Percentiles rank a stretch among this genome's conserved stretches.
Conservation (phyloP, 306 rosid genomes). For the Lagenaria siceraria region DNA sequence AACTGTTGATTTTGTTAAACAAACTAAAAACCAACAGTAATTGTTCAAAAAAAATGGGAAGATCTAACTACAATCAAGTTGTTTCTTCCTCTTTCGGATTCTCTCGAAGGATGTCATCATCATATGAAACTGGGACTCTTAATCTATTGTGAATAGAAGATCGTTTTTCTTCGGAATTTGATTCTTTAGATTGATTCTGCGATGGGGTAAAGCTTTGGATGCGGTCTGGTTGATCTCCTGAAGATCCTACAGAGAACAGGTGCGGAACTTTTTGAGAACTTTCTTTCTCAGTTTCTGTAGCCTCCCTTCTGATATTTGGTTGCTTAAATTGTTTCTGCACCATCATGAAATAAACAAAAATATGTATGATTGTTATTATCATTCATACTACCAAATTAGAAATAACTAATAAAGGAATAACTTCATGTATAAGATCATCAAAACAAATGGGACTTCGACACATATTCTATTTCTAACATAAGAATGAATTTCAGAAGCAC, state of each 20-base stretch:
- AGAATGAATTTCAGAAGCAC: not conserved
- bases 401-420: not conserved
- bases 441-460: not conserved
- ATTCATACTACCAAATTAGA: not conserved
- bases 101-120: constrained; percentile 44
- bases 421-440: not conserved
- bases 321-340: constrained; percentile 68
- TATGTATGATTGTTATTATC: not conserved
- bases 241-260: constrained; percentile 1
- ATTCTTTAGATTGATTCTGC: constrained; percentile 26
- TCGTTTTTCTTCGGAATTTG: constrained; percentile 28
- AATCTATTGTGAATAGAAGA: constrained; percentile 50
- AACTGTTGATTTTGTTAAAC: not conserved
- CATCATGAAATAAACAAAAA: constrained; percentile 13
- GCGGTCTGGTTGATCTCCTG: constrained; percentile 9
- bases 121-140: constrained; percentile 69
- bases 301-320: constrained; percentile 29
- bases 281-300: constrained; percentile 11
- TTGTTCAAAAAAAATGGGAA: not conserved
- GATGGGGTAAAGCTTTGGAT: not conserved
- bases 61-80: not conserved
- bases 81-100: not conserved
- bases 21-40: not conserved
- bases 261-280: constrained; percentile 19
- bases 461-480: not conserved